Evolutionary conservation across 1,139 yeast species (phyloP).

Genomic region (Hansenula anomala): DNA sequence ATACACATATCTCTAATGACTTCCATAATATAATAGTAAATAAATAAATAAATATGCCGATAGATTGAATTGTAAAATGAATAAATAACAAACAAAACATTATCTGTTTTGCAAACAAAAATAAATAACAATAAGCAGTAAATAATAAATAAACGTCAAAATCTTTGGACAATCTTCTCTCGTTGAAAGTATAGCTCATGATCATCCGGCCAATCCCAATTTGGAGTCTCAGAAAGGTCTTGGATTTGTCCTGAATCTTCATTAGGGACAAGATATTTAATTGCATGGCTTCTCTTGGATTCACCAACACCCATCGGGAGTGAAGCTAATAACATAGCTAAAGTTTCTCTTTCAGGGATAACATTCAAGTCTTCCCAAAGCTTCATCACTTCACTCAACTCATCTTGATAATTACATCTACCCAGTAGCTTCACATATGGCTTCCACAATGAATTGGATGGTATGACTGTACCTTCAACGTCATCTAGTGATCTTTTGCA

Average conservation of each 20-base stretch:
- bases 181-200: constrained; percentile 15
- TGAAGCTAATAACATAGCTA: constrained; percentile 31
- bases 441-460: constrained; percentile 45
- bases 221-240: constrained; percentile 17
- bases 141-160: not conserved
- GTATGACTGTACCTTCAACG: constrained; percentile 31
- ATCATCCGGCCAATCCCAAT: constrained; percentile 17
- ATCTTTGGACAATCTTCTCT: not conserved
- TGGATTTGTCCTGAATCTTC: too few relatives aligned
- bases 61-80: too few relatives aligned
- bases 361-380: constrained; percentile 57
- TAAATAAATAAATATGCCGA: not conserved
- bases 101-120: too few relatives aligned
- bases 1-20: too few relatives aligned
- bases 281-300: constrained; percentile 36
- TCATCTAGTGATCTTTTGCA: constrained; percentile 26
- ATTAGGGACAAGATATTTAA: constrained; percentile 16
- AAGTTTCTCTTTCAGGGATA: constrained; percentile 37
- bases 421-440: constrained; percentile 47
- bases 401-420: constrained; percentile 42
- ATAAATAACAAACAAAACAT: too few relatives aligned
- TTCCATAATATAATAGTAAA: too few relatives aligned
- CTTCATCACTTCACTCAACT: constrained; percentile 45
- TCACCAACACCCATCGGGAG: constrained; percentile 37
- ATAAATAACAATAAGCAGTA: too few relatives aligned